Percentiles rank a stretch among this genome's conserved stretches.
phyloP scores from a whole-genome alignment of 179 eudicot genomes.

The Camellia oleifera region DNA sequence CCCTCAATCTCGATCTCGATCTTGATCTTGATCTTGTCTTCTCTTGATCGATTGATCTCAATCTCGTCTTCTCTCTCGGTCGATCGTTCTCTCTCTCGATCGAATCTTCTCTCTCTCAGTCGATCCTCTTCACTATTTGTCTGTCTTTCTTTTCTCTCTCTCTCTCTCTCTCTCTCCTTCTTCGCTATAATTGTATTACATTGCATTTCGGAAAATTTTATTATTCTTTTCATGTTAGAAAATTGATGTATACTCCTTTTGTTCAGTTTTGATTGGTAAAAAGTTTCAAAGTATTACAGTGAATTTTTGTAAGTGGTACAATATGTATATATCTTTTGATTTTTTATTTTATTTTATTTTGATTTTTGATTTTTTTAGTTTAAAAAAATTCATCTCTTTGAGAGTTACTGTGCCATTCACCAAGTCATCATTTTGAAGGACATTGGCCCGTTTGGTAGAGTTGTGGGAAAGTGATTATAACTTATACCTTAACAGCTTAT shows the following conservation, averaged over 20 bases:
- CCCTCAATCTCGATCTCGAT: too few relatives aligned
- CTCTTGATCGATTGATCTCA: too few relatives aligned
- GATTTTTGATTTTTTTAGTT: not conserved
- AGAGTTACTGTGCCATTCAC: not conserved
- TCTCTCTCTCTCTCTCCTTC: too few relatives aligned
- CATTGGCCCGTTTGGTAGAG: too few relatives aligned
- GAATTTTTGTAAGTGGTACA: not conserved
- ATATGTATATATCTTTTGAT: not conserved
- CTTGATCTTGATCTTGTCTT: too few relatives aligned
- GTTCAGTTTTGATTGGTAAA: not conserved
- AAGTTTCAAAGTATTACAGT: not conserved
- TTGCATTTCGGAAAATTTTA: not conserved
- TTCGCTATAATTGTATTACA: not conserved
- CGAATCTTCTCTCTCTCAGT: too few relatives aligned
- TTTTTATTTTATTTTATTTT: not conserved
- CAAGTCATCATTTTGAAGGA: not conserved
- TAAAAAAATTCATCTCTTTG: not conserved
- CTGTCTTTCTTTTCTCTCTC: too few relatives aligned
- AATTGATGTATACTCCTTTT: not conserved
- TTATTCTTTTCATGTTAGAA: not conserved
- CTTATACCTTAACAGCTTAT: too few relatives aligned
- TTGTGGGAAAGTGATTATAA: too few relatives aligned
- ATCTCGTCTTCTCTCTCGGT: too few relatives aligned
- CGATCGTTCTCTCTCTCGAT: too few relatives aligned
- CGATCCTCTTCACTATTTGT: too few relatives aligned